A percentile compares a stretch with the other conserved stretches of the same genome.
phyloP scores from a whole-genome alignment of 2,329 filamentous ascomycete genomes.

The Fusarium musae region DNA sequence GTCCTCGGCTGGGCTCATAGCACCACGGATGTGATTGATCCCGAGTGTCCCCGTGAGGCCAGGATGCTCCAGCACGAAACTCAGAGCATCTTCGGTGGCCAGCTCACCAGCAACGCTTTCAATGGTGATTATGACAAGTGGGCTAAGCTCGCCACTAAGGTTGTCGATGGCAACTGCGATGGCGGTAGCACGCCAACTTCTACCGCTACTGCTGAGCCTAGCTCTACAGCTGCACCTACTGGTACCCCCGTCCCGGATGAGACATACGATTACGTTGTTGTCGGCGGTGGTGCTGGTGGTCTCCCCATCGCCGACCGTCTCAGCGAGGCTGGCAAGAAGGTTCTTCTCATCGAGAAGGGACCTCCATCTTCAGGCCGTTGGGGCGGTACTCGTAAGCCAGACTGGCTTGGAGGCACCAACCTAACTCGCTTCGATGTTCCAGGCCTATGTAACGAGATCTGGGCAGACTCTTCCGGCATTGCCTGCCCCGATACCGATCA shows the following conservation, averaged over 20 bases:
- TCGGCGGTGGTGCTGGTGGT: constrained; percentile 9
- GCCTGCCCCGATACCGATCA: constrained; percentile 10
- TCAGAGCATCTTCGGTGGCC: constrained; percentile 12
- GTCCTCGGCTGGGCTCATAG: constrained; percentile 18
- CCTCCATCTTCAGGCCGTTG: constrained; percentile 11
- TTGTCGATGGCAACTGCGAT: not conserved
- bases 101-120: constrained; percentile 3
- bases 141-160: constrained; percentile 3
- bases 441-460: constrained; percentile 4
- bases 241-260: constrained; percentile 2
- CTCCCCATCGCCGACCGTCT: constrained; percentile 7
- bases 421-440: constrained; percentile 15
- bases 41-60: constrained; percentile 2
- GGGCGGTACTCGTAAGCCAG: constrained; percentile 13
- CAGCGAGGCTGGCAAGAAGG: constrained; percentile 12
- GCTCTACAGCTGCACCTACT: not conserved
- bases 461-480: constrained; percentile 6
- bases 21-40: not conserved
- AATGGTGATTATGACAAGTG: not conserved
- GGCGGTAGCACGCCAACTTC: not conserved
- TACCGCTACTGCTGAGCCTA: not conserved
- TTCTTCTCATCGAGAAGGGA: constrained; percentile 6
- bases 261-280: constrained; percentile 9
- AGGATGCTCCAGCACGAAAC: constrained; percentile 10
- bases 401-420: constrained; percentile 2